A percentile compares a stretch with the other conserved stretches of the same genome.
Conservation (phyloP, 352 stramenopile genomes). For the Phytophthora sansomeana region DNA sequence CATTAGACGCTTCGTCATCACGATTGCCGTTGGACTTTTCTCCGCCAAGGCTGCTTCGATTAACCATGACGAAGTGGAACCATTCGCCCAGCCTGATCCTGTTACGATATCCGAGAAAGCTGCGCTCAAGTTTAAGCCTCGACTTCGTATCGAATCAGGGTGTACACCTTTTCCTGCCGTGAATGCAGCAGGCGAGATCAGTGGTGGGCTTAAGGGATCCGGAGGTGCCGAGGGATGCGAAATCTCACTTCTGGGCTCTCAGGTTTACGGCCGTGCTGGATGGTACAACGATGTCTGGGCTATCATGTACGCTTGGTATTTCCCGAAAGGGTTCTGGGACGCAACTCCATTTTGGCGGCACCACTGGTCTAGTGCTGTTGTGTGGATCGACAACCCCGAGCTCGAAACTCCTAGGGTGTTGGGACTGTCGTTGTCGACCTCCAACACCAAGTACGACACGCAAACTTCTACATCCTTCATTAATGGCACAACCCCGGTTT, state of each 20-base stretch:
- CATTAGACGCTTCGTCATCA: not conserved
- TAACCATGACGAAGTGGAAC: constrained; percentile 12
- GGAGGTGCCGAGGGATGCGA: not conserved
- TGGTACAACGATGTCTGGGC: constrained; percentile 3
- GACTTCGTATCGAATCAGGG: not conserved
- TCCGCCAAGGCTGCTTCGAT: not conserved
- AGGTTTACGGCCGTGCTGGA: constrained; percentile 19
- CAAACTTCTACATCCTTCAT: not conserved
- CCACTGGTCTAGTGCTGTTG: constrained; percentile 9
- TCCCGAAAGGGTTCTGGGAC: not conserved
- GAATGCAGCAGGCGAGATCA: constrained; percentile 11
- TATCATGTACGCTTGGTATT: constrained; percentile 1
- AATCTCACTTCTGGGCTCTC: constrained; percentile 3
- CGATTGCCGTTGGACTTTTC: not conserved
- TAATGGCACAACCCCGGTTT: not conserved
- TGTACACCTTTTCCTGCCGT: not conserved
- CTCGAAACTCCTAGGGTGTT: not conserved
- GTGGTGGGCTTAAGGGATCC: not conserved
- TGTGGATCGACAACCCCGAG: constrained; percentile 20
- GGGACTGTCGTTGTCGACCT: constrained; percentile 2
- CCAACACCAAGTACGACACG: no score
- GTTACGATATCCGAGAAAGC: constrained; percentile 14
- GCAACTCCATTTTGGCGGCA: not conserved
- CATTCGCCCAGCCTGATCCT: constrained; percentile 5
- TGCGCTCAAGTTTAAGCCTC: constrained; percentile 18